Percentiles rank a stretch among this genome's conserved stretches.
Evolutionary conservation across 495 filamentous ascomycete species (phyloP).

Genomic region (Penicillium silybi): DNA sequence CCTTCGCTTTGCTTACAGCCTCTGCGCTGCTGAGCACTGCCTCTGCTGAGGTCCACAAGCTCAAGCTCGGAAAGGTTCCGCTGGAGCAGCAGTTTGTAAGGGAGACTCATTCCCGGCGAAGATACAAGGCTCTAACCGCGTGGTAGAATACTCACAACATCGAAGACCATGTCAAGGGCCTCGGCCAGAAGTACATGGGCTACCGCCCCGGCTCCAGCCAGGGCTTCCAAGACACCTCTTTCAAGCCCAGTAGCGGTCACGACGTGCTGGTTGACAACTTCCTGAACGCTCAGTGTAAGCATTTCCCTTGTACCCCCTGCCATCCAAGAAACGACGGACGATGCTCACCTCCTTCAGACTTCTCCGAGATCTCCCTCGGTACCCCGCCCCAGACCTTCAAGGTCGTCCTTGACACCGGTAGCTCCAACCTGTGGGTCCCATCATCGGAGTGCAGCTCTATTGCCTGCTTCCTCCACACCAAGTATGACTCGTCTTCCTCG

Average conservation of each 20-base stretch:
- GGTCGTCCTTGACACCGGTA: slow-evolving; percentile 96
- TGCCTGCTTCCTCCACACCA: slow-evolving; percentile 95
- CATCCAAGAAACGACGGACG: neutral
- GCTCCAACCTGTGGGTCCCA: slow-evolving; percentile 99
- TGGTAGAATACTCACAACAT: slow-evolving; percentile 70
- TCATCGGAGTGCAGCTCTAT: slow-evolving; percentile 89
- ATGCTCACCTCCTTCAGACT: slow-evolving; percentile 59
- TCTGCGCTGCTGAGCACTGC: slow-evolving; percentile 79
- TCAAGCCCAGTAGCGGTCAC: slow-evolving; percentile 66
- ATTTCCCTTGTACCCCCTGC: neutral
- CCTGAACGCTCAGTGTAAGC: slow-evolving; percentile 96
- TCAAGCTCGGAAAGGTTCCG: slow-evolving; percentile 96
- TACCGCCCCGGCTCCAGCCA: slow-evolving; percentile 64
- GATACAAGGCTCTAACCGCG: slow-evolving; percentile 13
- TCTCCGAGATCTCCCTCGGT: slow-evolving; percentile 91
- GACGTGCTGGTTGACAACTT: slow-evolving; percentile 93
- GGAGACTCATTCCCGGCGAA: neutral
- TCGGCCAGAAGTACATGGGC: slow-evolving; percentile 86
- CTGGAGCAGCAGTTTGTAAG: slow-evolving; percentile 87
- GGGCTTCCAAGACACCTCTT: slow-evolving; percentile 70
- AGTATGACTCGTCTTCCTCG: slow-evolving; percentile 89
- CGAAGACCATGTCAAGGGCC: slow-evolving; percentile 69
- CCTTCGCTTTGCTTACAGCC: slow-evolving; percentile 66
- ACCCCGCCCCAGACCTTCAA: slow-evolving; percentile 94
- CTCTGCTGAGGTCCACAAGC: slow-evolving; percentile 80